phyloP scores from a whole-genome alignment of 1,139 yeast species.

The Candida gigantensis region DNA sequence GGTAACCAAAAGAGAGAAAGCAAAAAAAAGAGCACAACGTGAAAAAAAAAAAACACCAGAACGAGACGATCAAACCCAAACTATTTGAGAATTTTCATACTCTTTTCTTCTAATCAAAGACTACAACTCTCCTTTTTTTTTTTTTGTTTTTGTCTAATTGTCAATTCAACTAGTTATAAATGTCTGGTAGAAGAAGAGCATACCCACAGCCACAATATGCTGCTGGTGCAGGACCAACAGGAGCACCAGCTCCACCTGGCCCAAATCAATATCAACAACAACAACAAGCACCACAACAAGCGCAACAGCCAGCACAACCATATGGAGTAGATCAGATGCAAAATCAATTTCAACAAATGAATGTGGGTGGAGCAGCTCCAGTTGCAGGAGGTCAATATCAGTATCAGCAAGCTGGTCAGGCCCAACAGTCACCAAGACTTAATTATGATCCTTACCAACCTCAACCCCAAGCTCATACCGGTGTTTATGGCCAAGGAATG shows the following conservation, averaged over 20 bases:
- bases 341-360: slow-evolving; percentile 42
- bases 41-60: not conserved
- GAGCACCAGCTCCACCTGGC: slow-evolving; percentile 7
- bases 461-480: slow-evolving; percentile 11
- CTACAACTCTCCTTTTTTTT: not conserved
- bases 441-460: slow-evolving; percentile 17
- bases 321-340: slow-evolving; percentile 39
- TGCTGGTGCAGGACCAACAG: slow-evolving; percentile 23
- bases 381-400: slow-evolving; percentile 9
- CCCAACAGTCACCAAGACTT: slow-evolving; percentile 14
- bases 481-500: slow-evolving; percentile 15
- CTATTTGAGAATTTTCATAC: too few species aligned
- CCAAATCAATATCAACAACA: slow-evolving; percentile 14
- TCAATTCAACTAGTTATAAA: slow-evolving; percentile 11
- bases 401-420: slow-evolving; percentile 13
- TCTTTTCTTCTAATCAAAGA: not conserved
- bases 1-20: slow-evolving; percentile 1
- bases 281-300: slow-evolving; percentile 12
- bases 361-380: slow-evolving; percentile 25
- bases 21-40: not conserved
- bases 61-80: slow-evolving; percentile 6
- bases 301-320: slow-evolving; percentile 13
- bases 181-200: slow-evolving; percentile 55
- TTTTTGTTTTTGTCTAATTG: too few species aligned
- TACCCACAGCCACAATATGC: slow-evolving; percentile 69